Evolutionary conservation across 257 asterid genomes (phyloP).

Genomic region (Salvia splendens): DNA sequence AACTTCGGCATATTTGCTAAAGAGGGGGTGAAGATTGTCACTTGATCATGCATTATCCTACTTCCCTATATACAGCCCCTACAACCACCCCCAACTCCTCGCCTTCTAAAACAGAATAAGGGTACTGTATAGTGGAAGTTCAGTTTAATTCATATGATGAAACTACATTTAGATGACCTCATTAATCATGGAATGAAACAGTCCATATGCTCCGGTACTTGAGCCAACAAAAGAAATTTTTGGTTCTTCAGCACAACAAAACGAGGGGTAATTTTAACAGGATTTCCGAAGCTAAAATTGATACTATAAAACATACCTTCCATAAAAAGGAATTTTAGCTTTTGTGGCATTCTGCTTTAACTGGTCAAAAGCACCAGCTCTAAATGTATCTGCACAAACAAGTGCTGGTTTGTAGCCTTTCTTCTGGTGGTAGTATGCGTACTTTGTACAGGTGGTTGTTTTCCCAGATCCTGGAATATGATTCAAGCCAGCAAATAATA

Average conservation of each 20-base stretch:
- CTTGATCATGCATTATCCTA: background rate
- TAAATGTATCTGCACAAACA: slow-evolving; percentile 93
- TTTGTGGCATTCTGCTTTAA: slow-evolving; percentile 95
- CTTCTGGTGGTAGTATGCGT: slow-evolving; percentile 86
- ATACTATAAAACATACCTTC: slow-evolving; percentile 50
- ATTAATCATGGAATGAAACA: background rate
- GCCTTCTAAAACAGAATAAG: background rate
- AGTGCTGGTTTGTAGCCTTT: slow-evolving; percentile 93
- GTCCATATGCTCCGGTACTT: slow-evolving; percentile 6
- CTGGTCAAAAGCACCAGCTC: slow-evolving; percentile 99
- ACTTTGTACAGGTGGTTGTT: slow-evolving; percentile 90
- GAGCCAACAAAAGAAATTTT: slow-evolving; percentile 9
- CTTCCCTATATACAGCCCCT: background rate
- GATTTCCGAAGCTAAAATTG: no score
- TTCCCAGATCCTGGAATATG: slow-evolving; percentile 73
- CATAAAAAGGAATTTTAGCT: slow-evolving; percentile 92
- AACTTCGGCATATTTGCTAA: background rate
- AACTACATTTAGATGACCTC: background rate
- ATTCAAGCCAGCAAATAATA: background rate
- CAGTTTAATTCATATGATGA: no score
- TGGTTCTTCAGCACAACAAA: background rate
- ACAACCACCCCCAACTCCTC: slow-evolving; percentile 6
- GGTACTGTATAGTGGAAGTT: no score
- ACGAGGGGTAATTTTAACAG: no score
- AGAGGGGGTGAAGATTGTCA: background rate